Evolutionary conservation across 2,329 filamentous ascomycete species (phyloP), one percentile per base, ranked within the genome.

Genomic region (Paraconiothyrium sp.): DNA sequence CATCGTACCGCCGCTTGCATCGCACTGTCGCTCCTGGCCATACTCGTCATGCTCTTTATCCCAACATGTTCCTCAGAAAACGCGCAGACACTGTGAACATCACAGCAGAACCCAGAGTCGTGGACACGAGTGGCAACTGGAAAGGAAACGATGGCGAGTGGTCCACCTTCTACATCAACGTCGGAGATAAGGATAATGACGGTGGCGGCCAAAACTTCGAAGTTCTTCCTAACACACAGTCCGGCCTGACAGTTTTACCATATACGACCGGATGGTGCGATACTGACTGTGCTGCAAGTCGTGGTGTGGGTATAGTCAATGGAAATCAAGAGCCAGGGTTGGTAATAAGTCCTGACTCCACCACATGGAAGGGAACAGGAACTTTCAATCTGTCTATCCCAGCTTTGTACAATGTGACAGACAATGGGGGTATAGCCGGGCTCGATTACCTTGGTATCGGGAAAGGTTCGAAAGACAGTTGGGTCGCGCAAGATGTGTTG

Each of bases 91-190:
- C 51, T 54, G 37, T 65, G 22, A 62, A 58, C 14, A 44, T 46
- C 6, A 64, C 58, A 11, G 39, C 64, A 13, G 44, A 37, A 9
- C 71, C 72, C 2, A 57, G 60, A 13, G 57, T 63, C 2, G 44
- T 78, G 16, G 48, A 22, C 4, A 55, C 74, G 0, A 75, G 59
- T 56, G 70, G 70, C 7, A 20, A 47, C 3, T 78, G 67, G 24
- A 78, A 81, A 41, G 79, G 79, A 24, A 76, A 78, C 54, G 80
- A 82, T 63, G 80, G 80, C 1, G 69, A 63, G 48, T 82, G 80
- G 80, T 81, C 79, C 1, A 76, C 72, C 1, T 82, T 82, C 60
- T 60, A 59, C n/a, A 72, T 82, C 63, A 77, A 78, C 37, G 65
- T 81, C 1, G 80, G 79, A 11, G 70, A 73, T 13, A 48, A 50